Evolutionary conservation across 192 early-diverging fungal species (phyloP).

Genomic region (Piromyces finnis): DNA sequence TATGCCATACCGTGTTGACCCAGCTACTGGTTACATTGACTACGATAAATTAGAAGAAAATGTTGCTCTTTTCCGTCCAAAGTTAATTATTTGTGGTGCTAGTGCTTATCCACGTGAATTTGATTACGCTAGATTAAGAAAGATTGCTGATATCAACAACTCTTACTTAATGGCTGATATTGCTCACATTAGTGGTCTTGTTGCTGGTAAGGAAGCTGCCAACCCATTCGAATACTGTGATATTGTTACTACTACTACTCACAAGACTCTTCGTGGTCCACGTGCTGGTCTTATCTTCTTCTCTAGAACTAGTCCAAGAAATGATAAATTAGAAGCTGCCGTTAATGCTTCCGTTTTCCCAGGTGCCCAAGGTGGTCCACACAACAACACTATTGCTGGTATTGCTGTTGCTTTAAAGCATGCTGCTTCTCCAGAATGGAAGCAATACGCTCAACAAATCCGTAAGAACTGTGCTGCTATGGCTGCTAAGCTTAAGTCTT

Average conservation of each 20-base stretch:
- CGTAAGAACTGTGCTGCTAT: slow-evolving; percentile 80
- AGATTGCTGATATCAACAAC: slow-evolving; percentile 89
- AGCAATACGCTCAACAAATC: slow-evolving; percentile 87
- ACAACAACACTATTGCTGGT: slow-evolving; percentile 99
- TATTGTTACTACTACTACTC: slow-evolving; percentile 98
- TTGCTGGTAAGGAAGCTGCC: slow-evolving; percentile 74
- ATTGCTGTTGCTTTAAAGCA: slow-evolving; percentile 97
- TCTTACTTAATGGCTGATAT: slow-evolving; percentile 97
- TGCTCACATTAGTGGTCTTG: slow-evolving; percentile 94
- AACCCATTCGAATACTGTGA: slow-evolving; percentile 97
- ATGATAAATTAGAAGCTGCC: slow-evolving; percentile 68
- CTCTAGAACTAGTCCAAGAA: slow-evolving; percentile 49
- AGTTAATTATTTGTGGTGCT: slow-evolving; percentile 97
- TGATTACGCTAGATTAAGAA: slow-evolving; percentile 91
- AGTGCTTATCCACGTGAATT: slow-evolving; percentile 96
- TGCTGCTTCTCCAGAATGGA: slow-evolving; percentile 83
- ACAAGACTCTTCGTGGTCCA: slow-evolving; percentile 99
- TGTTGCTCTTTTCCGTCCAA: slow-evolving; percentile 87
- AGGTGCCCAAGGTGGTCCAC: slow-evolving; percentile 97
- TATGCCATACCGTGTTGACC: slow-evolving; percentile 92
- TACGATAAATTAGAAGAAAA: slow-evolving; percentile 88
- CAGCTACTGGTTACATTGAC: slow-evolving; percentile 73
- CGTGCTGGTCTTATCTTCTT: slow-evolving; percentile 99
- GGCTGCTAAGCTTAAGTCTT: slow-evolving; percentile 46
- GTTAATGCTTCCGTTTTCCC: slow-evolving; percentile 99